These are phyloP conservation scores for Yamadazyma trypodendri DNA, from an alignment of 1,139 yeast species.

Conservation along the genomic window DNA sequence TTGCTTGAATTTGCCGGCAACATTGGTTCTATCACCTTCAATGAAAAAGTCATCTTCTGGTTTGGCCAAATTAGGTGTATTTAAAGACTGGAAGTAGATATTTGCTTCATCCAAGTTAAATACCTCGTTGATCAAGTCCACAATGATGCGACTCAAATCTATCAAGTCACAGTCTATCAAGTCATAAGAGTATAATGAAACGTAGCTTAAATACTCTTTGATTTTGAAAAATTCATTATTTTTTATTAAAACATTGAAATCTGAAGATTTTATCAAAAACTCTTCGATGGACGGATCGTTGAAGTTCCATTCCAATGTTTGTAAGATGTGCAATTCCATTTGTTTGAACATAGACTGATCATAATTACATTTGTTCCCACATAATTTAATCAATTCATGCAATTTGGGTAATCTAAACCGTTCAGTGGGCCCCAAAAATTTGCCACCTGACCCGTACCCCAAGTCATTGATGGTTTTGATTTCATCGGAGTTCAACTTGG, in stretches of 20 bases:
- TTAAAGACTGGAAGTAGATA: constrained; percentile 23
- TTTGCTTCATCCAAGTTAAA: constrained; percentile 20
- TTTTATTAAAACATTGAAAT: constrained; percentile 26
- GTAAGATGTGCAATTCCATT: constrained; percentile 53
- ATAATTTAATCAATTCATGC: constrained; percentile 58
- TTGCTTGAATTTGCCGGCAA: constrained; percentile 2
- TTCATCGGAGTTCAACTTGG: constrained; percentile 22
- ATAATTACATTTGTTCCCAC: constrained; percentile 57
- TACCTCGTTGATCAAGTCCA: constrained; percentile 38
- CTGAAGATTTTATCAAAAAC: constrained; percentile 34
- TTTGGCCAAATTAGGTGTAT: constrained; percentile 8
- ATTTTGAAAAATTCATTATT: constrained; percentile 34
- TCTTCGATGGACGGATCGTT: constrained; percentile 60
- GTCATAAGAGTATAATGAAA: constrained; percentile 36
- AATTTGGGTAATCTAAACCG: constrained; percentile 65
- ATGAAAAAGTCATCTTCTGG: constrained; percentile 13
- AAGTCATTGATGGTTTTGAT: constrained; percentile 40
- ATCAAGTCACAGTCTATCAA: constrained; percentile 33
- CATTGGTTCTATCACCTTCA: constrained; percentile 7
- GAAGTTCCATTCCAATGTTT: constrained; percentile 61
- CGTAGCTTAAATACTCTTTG: constrained; percentile 38
- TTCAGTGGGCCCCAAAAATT: constrained; percentile 64
- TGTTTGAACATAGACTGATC: constrained; percentile 62
- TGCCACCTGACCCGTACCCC: constrained; percentile 54
- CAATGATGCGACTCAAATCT: constrained; percentile 34